Base-by-base conservation (phyloP, 495 filamentous ascomycete species). In the Aspergillus ostianus region DNA sequence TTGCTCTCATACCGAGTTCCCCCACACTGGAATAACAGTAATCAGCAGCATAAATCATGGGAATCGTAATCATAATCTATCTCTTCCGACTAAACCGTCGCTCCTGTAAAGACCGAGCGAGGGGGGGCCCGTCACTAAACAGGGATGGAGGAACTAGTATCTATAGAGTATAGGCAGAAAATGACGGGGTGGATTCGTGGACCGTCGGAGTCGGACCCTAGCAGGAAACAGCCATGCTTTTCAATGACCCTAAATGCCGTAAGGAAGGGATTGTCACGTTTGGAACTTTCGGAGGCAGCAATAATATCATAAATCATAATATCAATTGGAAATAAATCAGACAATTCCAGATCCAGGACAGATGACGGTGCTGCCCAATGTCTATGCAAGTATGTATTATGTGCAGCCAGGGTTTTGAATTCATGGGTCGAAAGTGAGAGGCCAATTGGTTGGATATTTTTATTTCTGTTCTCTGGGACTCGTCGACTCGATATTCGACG, bases 141-240 rank as follows among this genome's bases (percentile, higher is more conserved):
- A 61, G 64, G 60, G 64, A 66, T 66, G 56, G 50, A 51, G 46
- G 52, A 54, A 57, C 46, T 62, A 58, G 29, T 49, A 8, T 45
- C 9, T 56, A 48, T 44, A 41, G 47, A 41, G 36, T 41, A 17
- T 41, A 41, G 36, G 36, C 1, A 15, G 36, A 41, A 17, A 13
- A 12, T 46, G 10, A 47, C 41, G 19, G 12, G 48, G 55, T 64
- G 58, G 55, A 26, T 60, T 58, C 53, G 47, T 51, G 29, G 47
- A 26, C 45, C 26, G 47, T 41, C 36, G 36, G 36, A 41, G 36
- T 54, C 55, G 50, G 58, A 59, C 56, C 56, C 44, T 55, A 51
- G 47, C 48, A 63, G 56, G 51, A 50, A 58, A 58, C 47, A 50
- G 36, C 36, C n/a, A 50, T 41, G 36, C 36, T 41, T 17, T 41